These are phyloP conservation scores for Pythium vanterpoolii DNA, from an alignment of 352 stramenopile species.

Conservation along the genomic window DNA sequence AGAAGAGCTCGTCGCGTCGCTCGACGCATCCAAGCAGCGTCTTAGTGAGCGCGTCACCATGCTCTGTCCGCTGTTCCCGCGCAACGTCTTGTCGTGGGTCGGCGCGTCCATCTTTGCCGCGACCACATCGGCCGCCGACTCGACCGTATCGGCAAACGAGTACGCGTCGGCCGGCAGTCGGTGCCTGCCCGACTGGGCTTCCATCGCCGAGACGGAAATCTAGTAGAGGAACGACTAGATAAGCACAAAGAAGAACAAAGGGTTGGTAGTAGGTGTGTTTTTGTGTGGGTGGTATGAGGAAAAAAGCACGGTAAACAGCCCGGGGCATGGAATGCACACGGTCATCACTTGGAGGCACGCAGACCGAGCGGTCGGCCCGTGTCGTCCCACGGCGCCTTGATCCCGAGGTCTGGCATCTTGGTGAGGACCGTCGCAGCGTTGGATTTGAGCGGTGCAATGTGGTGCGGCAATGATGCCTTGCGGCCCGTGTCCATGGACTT, in stretches of 20 bases:
- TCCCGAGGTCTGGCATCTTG: slow-evolving; percentile 60
- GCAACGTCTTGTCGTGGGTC: slow-evolving; percentile 74
- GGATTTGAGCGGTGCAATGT: slow-evolving; percentile 74
- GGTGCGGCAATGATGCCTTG: slow-evolving; percentile 75
- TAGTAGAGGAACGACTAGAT: neutral
- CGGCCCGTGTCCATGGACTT: slow-evolving; percentile 42
- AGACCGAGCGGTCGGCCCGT: slow-evolving; percentile 66
- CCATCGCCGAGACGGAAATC: slow-evolving; percentile 41
- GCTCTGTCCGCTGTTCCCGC: slow-evolving; percentile 54
- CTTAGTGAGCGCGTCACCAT: slow-evolving; percentile 38
- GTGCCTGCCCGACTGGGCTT: slow-evolving; percentile 58
- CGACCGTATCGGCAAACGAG: slow-evolving; percentile 49
- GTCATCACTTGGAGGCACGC: slow-evolving; percentile 40
- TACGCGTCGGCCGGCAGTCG: slow-evolving; percentile 34
- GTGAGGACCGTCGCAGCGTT: slow-evolving; percentile 47
- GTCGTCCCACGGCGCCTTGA: slow-evolving; percentile 80
- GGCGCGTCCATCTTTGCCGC: slow-evolving; percentile 73
- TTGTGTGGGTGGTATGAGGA: neutral
- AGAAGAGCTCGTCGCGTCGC: slow-evolving; percentile 36
- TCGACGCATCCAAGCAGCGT: slow-evolving; percentile 41
- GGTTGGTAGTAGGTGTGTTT: neutral
- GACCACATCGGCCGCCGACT: slow-evolving; percentile 41
- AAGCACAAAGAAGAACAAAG: too few species aligned
- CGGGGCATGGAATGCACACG: neutral
- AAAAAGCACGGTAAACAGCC: neutral